phyloP scores from a whole-genome alignment of 164 flowering plant genomes.

The Amborella trichopoda region DNA sequence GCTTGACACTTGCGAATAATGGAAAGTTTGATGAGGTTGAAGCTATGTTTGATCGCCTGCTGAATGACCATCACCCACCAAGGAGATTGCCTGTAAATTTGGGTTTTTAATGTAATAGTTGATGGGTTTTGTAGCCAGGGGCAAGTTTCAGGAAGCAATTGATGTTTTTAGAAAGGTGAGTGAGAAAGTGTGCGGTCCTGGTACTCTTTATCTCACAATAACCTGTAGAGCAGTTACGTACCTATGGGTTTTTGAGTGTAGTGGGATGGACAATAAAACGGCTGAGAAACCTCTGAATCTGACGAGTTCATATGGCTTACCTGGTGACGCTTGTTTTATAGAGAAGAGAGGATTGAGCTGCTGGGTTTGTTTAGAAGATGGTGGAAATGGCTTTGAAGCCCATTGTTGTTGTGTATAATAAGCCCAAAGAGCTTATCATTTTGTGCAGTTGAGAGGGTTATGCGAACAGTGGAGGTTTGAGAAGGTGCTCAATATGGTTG shows the following conservation, averaged over 20 bases:
- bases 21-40: constrained; percentile 68
- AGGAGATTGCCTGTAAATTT: constrained; percentile 48
- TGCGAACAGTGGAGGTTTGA: constrained; percentile 51
- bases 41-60: constrained; percentile 58
- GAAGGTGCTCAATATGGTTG: constrained; percentile 54
- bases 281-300: constrained; percentile 37
- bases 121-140: constrained; percentile 56
- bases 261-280: constrained; percentile 66
- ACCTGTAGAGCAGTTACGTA: constrained; percentile 69
- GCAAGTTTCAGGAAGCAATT: constrained; percentile 61
- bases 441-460: constrained; percentile 53
- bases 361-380: constrained; percentile 64
- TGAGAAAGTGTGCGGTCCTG: constrained; percentile 60
- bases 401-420: constrained; percentile 52
- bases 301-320: constrained; percentile 66
- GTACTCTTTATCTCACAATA: constrained; percentile 65
- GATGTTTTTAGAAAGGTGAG: constrained; percentile 66
- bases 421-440: constrained; percentile 41
- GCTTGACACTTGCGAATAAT: constrained; percentile 58
- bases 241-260: constrained; percentile 45
- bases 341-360: constrained; percentile 52
- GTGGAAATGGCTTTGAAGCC: constrained; percentile 70
- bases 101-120: constrained; percentile 81
- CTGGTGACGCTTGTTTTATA: constrained; percentile 74
- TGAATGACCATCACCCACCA: constrained; percentile 56